These are phyloP conservation scores for Trichosporon faecale DNA, from an alignment of 1,284 basidiomycete genomes.

Conservation along the genomic window DNA sequence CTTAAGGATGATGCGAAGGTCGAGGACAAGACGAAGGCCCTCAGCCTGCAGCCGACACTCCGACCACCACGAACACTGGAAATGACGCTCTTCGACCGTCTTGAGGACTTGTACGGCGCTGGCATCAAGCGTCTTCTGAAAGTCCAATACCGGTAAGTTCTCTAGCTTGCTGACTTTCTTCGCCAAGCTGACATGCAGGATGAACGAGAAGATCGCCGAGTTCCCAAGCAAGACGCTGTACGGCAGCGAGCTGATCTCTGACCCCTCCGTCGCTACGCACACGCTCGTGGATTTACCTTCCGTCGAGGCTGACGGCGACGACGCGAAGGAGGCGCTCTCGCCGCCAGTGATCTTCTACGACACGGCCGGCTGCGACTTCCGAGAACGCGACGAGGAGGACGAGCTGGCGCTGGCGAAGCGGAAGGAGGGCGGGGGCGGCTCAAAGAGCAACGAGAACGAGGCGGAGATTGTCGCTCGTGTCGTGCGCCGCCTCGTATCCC, in stretches of 20 bases:
- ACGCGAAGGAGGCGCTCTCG: slow-evolving; percentile 64
- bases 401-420: slow-evolving; percentile 52
- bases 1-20: slow-evolving; percentile 9
- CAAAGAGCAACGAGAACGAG: slow-evolving; percentile 89
- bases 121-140: slow-evolving; percentile 81
- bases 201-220: slow-evolving; percentile 79
- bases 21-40: background rate
- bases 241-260: slow-evolving; percentile 66
- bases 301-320: slow-evolving; percentile 56
- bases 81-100: slow-evolving; percentile 84
- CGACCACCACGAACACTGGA: slow-evolving; percentile 72
- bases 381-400: slow-evolving; percentile 61
- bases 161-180: background rate
- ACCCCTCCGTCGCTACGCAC: slow-evolving; percentile 67
- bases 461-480: slow-evolving; percentile 76
- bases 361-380: slow-evolving; percentile 88
- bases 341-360: slow-evolving; percentile 89
- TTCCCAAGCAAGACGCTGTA: slow-evolving; percentile 87
- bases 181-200: slow-evolving; percentile 56
- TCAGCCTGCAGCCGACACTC: slow-evolving; percentile 44
- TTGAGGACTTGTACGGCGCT: slow-evolving; percentile 80
- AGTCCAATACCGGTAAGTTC: slow-evolving; percentile 73
- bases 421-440: slow-evolving; percentile 55
- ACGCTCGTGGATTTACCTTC: slow-evolving; percentile 69
- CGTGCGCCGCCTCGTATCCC: slow-evolving; percentile 69